A percentile compares a stretch with the other conserved stretches of the same genome.
Evolutionary conservation across 129 eudicot species (phyloP).

Genomic region (Centella asiatica): DNA sequence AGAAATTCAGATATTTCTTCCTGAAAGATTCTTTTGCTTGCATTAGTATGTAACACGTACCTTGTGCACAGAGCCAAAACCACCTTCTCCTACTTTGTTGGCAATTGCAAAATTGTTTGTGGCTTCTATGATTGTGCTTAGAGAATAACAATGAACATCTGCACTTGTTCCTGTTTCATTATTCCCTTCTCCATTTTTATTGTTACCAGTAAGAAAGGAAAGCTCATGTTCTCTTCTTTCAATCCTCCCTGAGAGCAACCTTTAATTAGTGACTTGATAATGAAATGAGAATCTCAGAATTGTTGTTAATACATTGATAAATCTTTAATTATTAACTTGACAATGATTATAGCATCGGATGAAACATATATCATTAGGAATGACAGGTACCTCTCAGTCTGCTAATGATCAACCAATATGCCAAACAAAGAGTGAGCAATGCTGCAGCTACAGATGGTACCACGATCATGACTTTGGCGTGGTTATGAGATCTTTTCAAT

Average conservation of each 20-base stretch:
- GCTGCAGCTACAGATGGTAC: background rate
- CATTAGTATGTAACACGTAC: background rate
- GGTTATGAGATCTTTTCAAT: constrained; percentile 5
- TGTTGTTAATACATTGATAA: no score
- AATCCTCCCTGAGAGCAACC: background rate
- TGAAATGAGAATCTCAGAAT: no score
- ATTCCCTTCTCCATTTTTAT: background rate
- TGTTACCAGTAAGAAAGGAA: background rate
- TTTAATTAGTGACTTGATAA: background rate
- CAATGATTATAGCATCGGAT: background rate
- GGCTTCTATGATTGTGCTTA: constrained; percentile 1
- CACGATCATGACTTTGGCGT: constrained; percentile 3
- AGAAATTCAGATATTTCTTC: background rate
- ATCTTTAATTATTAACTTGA: no score
- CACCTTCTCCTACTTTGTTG: constrained; percentile 13
- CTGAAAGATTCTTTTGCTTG: background rate
- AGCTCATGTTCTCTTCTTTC: background rate
- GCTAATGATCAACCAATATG: background rate
- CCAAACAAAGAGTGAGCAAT: background rate
- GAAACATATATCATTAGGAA: background rate
- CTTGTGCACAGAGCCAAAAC: constrained; percentile 11
- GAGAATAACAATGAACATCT: background rate
- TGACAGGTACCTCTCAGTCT: background rate
- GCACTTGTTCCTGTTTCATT: background rate
- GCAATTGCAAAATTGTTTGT: background rate